phyloP scores from a whole-genome alignment of 2,329 filamentous ascomycete species.

The Ophiosphaerella herpotricha region DNA sequence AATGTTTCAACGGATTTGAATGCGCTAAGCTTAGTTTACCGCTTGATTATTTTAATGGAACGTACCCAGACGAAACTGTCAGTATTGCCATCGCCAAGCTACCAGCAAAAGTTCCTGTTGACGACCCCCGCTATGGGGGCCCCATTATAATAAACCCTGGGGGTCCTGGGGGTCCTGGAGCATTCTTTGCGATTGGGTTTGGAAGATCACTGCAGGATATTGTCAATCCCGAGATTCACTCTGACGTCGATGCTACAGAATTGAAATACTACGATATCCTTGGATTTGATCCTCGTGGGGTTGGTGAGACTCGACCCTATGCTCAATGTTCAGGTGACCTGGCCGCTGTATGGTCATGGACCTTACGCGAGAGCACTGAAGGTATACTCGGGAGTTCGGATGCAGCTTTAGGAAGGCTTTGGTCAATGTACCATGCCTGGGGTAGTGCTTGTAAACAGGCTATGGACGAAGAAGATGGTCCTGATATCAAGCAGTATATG shows the following conservation, averaged over 20 bases:
- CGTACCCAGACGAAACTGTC: constrained; percentile 30
- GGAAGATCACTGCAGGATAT: constrained; percentile 34
- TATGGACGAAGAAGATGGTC: constrained; percentile 29
- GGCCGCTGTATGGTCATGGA: constrained; percentile 43
- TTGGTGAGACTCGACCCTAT: constrained; percentile 42
- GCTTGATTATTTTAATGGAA: constrained; percentile 46
- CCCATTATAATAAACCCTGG: constrained; percentile 51
- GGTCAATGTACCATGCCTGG: constrained; percentile 48
- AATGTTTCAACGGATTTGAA: constrained; percentile 38
- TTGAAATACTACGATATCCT: constrained; percentile 50
- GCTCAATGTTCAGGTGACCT: constrained; percentile 42
- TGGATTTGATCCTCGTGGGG: constrained; percentile 52
- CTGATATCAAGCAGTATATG: constrained; percentile 50
- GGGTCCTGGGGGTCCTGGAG: constrained; percentile 50
- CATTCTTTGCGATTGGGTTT: constrained; percentile 30
- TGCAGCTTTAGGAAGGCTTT: constrained; percentile 48
- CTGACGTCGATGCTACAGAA: constrained; percentile 12
- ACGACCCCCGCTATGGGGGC: constrained; percentile 47
- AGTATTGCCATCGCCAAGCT: constrained; percentile 40
- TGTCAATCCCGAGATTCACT: constrained; percentile 29
- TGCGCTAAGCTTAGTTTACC: constrained; percentile 44
- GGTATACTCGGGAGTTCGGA: constrained; percentile 49
- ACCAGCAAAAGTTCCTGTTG: constrained; percentile 40
- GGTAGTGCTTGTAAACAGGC: constrained; percentile 35
- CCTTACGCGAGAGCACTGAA: constrained; percentile 41